Base-by-base conservation (phyloP, 2,329 filamentous ascomycete species). In the Mycosphaerella sp. region DNA sequence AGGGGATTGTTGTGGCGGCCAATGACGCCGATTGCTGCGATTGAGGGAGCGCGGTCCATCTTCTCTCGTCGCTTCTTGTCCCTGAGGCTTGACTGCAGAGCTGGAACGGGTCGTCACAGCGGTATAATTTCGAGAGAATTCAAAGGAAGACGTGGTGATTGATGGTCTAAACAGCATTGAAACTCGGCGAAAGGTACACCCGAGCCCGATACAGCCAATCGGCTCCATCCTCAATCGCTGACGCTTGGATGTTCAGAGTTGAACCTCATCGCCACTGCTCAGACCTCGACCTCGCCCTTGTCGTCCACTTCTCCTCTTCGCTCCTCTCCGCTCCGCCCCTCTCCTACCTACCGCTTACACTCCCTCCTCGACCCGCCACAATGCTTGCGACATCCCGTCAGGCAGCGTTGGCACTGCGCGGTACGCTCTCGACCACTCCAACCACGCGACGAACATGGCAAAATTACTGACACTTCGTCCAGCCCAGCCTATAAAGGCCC, bases 1-100 rank as follows among this genome's bases (percentile, higher is more conserved):
- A 97, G 85, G 53, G 91, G 93, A 67, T 96, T 95, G 74, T 97
- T 95, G 70, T 94, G 86, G 73, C 93, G 89, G 61, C 93, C 91
- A 64, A 98, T 94, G 46, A 97, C 78, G 70, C 89, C 90, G 63
- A 98, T 84, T 68, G 90, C 95, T 70, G 89, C 90, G 70, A 97
- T 93, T 32, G 86, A 88, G 27, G 91, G 74, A 37, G 67, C 67
- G 53, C 69, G 85, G 49, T 69, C 66, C 76, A 79, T 77, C 16
- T 27, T 47, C 3, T 34, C 9, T 10, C 8, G 9, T 32, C 8
- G 3, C 13, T 32, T 3, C 8, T 32, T 32, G 5, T 34, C 9
- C 30, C 9, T 34, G n/a, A n/a, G n/a, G n/a, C n/a, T n/a, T n/a
- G n/a, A n/a, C n/a, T n/a, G n/a, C n/a, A n/a, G n/a, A n/a, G n/a